Base-by-base conservation (phyloP, 2,329 filamentous ascomycete genomes). In the Penicillium italicum region DNA sequence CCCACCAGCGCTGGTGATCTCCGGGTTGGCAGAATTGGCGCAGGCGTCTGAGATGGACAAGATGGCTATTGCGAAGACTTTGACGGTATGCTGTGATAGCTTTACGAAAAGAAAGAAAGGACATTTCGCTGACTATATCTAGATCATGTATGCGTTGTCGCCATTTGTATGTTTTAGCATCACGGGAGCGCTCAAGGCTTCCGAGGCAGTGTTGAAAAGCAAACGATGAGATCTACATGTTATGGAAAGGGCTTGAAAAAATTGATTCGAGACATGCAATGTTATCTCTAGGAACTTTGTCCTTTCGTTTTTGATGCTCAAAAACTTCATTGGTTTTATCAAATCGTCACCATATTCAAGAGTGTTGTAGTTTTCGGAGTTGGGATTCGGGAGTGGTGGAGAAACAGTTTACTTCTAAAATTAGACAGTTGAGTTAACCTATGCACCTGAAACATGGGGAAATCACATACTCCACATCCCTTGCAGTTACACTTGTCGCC, bases 61-160 rank as follows among this genome's bases (percentile, higher is more conserved):
- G 69, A 78, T 81, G 76, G 75, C 73, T 12, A 79, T 83, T 62
- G 79, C 80, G 1, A 82, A 82, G 57, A 77, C 80, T 28, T 65
- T 82, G 63, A 78, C 76, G 24, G 76, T 79, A 62, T 34, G 43
- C 2, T 24, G 14, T 3, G 4, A 12, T 12, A 14, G 3, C 0
- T 26, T 8, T 22, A 24, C 24, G 24, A 24, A 3, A 24, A 24
- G 24, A 24, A 24, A 24, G 24, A 24, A 9, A 16, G 18, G 16
- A 44, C 22, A n/a, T 14, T 10, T 18, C 52, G 49, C 57, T 63
- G n/a, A 57, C 40, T 14, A 18, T 26, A 4, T 28, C 1, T 44
- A 71, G 70, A 61, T 67, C 11, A 66, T 69, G 55, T 73, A 74
- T 58, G 62, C 61, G 8, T 56, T 72, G 4, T 71, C 69, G 41